Evolutionary conservation across 2,329 filamentous ascomycete species (phyloP), one percentile per base, ranked within the genome.

Genomic region (Ascochyta clinopodiicola): DNA sequence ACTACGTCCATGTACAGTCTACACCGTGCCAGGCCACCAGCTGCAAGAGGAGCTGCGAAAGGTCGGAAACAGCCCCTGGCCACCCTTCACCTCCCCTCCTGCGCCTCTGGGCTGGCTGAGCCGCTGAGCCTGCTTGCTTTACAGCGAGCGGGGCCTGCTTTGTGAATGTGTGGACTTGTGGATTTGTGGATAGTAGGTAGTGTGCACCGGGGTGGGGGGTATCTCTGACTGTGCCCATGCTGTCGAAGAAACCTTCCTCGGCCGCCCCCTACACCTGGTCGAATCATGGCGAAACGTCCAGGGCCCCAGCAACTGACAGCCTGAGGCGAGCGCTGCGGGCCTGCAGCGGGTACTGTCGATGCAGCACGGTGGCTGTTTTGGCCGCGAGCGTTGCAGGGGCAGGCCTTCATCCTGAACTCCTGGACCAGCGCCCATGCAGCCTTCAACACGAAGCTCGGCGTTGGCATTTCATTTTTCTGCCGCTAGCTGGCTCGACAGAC

Each of bases 261-360:
- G 50, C 56, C 53, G 56, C 59, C 63, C 63, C 61, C 57, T 61
- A 45, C 57, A 44, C 53, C 61, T 62, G 63, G 66, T 64, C 64
- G 66, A 66, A 67, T 64, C 63, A 50, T 61, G 49, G 60, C 67
- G 46, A 59, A 63, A 63, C 60, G 61, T 60, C 66, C 68, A 67
- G 67, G 69, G 61, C 54, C 68, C 66, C 46, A 48, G 66, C 53
- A 48, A 45, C 45, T 35, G 48, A 40, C 53, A 53, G 42, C 56
- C 48, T 62, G 61, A 66, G 62, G 63, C 68, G 61, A 57, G 44
- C 44, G 56, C 59, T 61, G 61, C 31, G 61, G 58, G 62, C 45
- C 59, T 59, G 51, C 55, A 46, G 52, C 62, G 58, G 62, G 60
- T 63, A 63, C 63, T 36, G 46, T 51, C 52, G 52, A 56, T 43